Evolutionary conservation across 345 rosid genomes (phyloP).

Genomic region (Pistacia integerrima): DNA sequence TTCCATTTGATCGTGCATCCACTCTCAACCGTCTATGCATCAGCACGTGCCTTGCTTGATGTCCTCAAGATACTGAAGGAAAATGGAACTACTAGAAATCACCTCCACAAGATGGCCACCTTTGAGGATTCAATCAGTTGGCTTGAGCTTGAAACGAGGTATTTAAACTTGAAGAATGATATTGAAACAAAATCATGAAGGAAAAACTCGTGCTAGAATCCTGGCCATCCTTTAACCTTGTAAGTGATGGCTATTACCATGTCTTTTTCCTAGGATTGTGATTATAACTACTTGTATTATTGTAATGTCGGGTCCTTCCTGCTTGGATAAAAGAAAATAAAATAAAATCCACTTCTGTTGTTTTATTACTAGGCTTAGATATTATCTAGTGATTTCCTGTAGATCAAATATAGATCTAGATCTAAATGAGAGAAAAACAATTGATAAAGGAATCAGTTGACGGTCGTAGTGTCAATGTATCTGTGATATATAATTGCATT

Average conservation of each 20-base stretch:
- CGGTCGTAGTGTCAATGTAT: too few relatives aligned
- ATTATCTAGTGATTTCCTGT: too few relatives aligned
- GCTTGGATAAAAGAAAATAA: too few relatives aligned
- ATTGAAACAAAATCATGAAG: conserved; percentile 18
- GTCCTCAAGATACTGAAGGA: conserved; percentile 46
- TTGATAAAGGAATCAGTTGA: too few relatives aligned
- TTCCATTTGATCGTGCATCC: conserved; percentile 43
- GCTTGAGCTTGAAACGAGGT: conserved; percentile 47
- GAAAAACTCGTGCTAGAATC: neutral
- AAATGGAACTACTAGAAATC: conserved; percentile 40
- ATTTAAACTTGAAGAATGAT: conserved; percentile 10
- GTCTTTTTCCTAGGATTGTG: neutral
- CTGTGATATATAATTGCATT: too few relatives aligned
- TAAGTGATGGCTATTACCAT: neutral
- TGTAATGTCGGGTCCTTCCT: too few relatives aligned
- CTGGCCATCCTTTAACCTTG: too few relatives aligned
- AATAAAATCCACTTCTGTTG: too few relatives aligned
- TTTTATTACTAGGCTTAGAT: too few relatives aligned
- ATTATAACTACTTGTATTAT: neutral
- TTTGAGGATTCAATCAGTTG: conserved; percentile 49
- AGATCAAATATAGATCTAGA: too few relatives aligned
- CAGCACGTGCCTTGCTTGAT: conserved; percentile 42
- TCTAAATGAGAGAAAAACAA: too few relatives aligned
- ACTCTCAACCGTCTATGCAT: conserved; percentile 42
- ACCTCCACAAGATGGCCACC: conserved; percentile 42